phyloP scores from a whole-genome alignment of 1,284 basidiomycete genomes.

The Puccinia polysora region DNA sequence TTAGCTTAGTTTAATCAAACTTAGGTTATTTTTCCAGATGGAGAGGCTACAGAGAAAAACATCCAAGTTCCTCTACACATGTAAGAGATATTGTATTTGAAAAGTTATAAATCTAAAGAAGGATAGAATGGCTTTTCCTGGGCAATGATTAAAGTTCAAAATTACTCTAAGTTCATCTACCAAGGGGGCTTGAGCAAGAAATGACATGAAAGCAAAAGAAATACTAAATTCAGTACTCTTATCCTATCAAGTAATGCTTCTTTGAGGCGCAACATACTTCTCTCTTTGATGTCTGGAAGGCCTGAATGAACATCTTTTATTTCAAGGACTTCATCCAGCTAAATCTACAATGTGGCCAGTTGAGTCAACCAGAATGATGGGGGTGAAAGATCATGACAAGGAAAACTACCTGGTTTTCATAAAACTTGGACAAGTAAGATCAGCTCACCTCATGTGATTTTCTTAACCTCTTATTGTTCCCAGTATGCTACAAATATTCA shows the following conservation, averaged over 20 bases:
- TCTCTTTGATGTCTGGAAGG: background rate
- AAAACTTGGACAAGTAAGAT: background rate
- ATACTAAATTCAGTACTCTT: background rate
- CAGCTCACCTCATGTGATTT: slow-evolving; percentile 31
- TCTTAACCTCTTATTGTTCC: slow-evolving; percentile 21
- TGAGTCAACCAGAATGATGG: background rate
- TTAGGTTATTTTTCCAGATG: too few relatives aligned
- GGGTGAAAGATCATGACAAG: background rate
- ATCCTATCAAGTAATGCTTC: background rate
- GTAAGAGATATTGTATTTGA: too few relatives aligned
- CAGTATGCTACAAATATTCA: slow-evolving; percentile 20
- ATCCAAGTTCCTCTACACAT: too few relatives aligned
- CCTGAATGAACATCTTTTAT: background rate
- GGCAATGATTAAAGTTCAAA: too few relatives aligned
- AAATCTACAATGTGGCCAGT: background rate
- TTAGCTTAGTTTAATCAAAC: too few relatives aligned
- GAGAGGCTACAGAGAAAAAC: too few relatives aligned
- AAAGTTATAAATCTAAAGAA: too few relatives aligned
- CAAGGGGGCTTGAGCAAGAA: too few relatives aligned
- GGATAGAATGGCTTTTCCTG: too few relatives aligned
- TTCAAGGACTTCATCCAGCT: background rate
- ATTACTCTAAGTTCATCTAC: too few relatives aligned
- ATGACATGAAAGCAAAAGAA: background rate
- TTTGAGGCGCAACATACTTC: background rate
- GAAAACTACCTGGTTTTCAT: background rate